A percentile compares a stretch with the other conserved stretches of the same genome.
Conservation (phyloP, 2,329 filamentous ascomycete genomes). For the Boeremia lycopersici region DNA sequence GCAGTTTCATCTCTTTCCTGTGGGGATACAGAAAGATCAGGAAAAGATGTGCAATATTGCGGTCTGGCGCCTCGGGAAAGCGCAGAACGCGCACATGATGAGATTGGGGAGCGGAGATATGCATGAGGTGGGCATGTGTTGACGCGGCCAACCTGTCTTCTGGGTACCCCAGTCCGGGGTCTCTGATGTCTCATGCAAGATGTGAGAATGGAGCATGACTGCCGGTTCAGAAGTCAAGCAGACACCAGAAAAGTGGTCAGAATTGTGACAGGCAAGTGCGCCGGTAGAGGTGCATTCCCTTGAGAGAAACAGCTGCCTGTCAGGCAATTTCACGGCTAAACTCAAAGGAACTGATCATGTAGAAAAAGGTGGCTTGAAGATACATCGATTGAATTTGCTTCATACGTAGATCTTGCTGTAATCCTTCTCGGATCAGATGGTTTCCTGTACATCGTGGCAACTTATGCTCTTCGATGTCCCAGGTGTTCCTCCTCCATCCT, state of each 20-base stretch:
- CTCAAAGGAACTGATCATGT: neutral
- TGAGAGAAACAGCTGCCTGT: neutral
- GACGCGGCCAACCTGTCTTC: neutral
- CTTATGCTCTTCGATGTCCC: constrained; percentile 10
- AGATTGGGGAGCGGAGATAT: neutral
- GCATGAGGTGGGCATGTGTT: neutral
- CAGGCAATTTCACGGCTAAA: no score
- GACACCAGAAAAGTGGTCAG: neutral
- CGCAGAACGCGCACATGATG: neutral
- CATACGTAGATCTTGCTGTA: neutral
- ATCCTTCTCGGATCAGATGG: neutral
- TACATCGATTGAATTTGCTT: neutral
- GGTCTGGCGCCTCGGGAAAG: neutral
- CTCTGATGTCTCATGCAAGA: neutral
- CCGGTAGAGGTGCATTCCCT: constrained; percentile 6
- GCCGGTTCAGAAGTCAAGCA: neutral
- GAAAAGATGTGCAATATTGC: constrained; percentile 12
- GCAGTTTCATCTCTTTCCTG: constrained; percentile 1
- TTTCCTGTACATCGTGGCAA: constrained; percentile 5
- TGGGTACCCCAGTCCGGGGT: neutral
- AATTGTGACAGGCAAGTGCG: neutral
- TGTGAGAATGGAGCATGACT: neutral
- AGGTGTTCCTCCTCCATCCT: neutral
- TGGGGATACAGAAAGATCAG: neutral
- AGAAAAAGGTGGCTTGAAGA: neutral